A percentile compares a stretch with the other conserved stretches of the same genome.
Evolutionary conservation across 768 basidiomycete species (phyloP).

Genomic region (Boletus reticuloceps): DNA sequence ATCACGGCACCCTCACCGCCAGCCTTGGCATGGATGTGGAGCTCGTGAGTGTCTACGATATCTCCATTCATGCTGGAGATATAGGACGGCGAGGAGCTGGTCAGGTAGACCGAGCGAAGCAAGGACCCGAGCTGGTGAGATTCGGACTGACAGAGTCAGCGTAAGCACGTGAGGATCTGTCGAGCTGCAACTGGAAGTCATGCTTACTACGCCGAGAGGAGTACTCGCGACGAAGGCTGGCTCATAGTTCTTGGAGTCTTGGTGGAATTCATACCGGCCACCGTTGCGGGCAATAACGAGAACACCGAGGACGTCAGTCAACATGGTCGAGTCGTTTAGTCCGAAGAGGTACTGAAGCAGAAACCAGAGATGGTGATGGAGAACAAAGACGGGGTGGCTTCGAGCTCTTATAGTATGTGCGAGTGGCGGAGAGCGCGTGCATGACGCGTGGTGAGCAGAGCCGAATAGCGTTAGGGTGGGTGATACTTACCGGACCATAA

Average conservation of each 20-base stretch:
- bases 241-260: constrained; percentile 68
- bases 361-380: constrained; percentile 18
- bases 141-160: constrained; percentile 46
- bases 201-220: constrained; percentile 67
- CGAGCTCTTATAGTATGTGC: constrained; percentile 24
- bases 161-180: background rate
- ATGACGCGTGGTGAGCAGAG: constrained; percentile 25
- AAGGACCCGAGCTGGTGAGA: constrained; percentile 61
- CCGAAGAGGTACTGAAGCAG: constrained; percentile 12
- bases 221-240: constrained; percentile 65
- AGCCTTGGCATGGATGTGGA: constrained; percentile 77
- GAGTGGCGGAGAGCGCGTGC: constrained; percentile 26
- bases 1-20: constrained; percentile 85
- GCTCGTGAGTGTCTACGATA: constrained; percentile 69
- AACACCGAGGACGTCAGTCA: constrained; percentile 67
- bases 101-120: constrained; percentile 67
- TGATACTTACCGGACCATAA: constrained; percentile 16
- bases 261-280: constrained; percentile 65
- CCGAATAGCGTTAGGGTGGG: constrained; percentile 25
- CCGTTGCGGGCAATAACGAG: constrained; percentile 79
- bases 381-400: constrained; percentile 2
- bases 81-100: constrained; percentile 62
- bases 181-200: background rate
- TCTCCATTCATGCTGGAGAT: constrained; percentile 64
- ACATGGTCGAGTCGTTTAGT: constrained; percentile 14